Evolutionary conservation across 257 asterid genomes (phyloP), one percentile per base, ranked within the genome.

Genomic region (Marsdenia floribunda): DNA sequence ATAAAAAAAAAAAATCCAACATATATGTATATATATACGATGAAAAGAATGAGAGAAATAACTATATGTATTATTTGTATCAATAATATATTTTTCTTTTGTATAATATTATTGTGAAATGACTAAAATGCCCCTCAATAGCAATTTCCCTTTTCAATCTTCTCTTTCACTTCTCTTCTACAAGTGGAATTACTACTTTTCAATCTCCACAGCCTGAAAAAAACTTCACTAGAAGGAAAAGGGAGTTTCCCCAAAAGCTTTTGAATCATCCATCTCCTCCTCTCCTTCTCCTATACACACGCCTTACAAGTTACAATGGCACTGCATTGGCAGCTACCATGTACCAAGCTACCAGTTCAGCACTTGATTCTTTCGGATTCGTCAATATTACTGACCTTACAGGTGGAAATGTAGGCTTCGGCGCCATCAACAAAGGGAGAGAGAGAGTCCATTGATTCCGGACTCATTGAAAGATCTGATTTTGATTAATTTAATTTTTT

Each of bases 301-400:
- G 6, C 44, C 11, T 15, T 22, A 77, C 75, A 74, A 91, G n/a
- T n/a, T 91, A 95, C 86, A 80, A 86, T 70, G 90, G 93, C 75
- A 77, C 90, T 19, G 96, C 95, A 4, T 82, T 82, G 70, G 86
- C 88, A 47, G 90, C 97, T 68, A 91, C 97, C 19, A 72, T 87
- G 81, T 90, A 54, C 77, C 97, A 90, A 71, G 88, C 97, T 80
- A 86, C 96, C 79, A 96, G 95, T 47, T 35, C 83, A 3, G 96
- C 96, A 11, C 44, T 87, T 2, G 97, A 91, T 10, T 73, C 97
- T 14, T 64, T 91, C 77, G 97, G 96, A 3, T 82, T 91, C 80
- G 90, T 90, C 61, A 87, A 86, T 16, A 88, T 90, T 76, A 86
- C 93, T 0, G 83, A 86, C 61, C 76, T 84, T 49, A 79, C 76